These are phyloP conservation scores for Glycine tomentella DNA, from an alignment of 306 rosid genomes.

Conservation along the genomic window DNA sequence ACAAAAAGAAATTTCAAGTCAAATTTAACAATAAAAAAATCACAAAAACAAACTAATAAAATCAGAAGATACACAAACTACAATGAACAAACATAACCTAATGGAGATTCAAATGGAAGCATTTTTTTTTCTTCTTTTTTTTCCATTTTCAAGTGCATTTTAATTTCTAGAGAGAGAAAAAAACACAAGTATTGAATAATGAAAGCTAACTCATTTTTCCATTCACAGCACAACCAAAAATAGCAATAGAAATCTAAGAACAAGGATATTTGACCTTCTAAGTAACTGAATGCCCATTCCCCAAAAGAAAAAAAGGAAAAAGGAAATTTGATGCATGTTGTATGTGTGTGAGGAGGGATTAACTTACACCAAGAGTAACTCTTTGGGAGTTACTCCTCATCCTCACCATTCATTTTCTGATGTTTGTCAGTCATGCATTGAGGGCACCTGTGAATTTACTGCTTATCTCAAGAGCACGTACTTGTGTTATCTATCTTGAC, in stretches of 20 bases:
- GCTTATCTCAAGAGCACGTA: no score
- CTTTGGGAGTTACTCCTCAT: no score
- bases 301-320: not conserved
- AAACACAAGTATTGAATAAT: slow-evolving; percentile 17
- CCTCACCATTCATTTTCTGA: no score
- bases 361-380: no score
- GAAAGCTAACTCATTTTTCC: slow-evolving; percentile 25
- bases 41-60: slow-evolving; percentile 30
- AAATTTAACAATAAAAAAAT: not conserved
- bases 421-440: no score
- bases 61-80: slow-evolving; percentile 41
- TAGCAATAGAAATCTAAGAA: slow-evolving; percentile 11
- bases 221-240: slow-evolving; percentile 17
- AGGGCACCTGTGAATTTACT: no score
- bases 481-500: no score
- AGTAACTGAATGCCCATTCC: not conserved
- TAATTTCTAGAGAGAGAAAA: not conserved
- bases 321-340: no score
- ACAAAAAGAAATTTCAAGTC: not conserved
- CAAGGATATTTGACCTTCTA: slow-evolving; percentile 27
- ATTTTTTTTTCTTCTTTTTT: slow-evolving; percentile 11
- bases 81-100: slow-evolving; percentile 21
- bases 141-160: slow-evolving; percentile 17
- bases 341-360: no score
- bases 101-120: slow-evolving; percentile 24